Conservation (phyloP, 257 asterid species). For the Jaltomata sinuosa region DNA sequence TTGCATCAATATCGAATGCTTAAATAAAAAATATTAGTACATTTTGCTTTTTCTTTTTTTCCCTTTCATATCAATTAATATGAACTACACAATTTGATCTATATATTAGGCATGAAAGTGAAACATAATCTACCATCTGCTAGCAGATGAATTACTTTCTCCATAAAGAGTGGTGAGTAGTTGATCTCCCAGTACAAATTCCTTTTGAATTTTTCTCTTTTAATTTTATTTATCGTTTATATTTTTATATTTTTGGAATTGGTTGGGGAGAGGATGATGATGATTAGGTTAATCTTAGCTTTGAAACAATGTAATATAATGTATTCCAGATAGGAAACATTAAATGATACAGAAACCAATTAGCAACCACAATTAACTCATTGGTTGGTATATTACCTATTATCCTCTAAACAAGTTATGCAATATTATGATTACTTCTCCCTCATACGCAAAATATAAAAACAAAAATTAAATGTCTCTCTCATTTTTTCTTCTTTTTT, state of each 20-base stretch:
- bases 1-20: not conserved
- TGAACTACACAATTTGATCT: not conserved
- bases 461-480: not conserved
- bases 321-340: not conserved
- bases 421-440: not conserved
- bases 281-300: constrained; percentile 30
- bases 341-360: constrained; percentile 10
- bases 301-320: constrained; percentile 20
- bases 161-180: not conserved
- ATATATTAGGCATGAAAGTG: not conserved
- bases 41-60: not conserved
- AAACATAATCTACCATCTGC: not conserved
- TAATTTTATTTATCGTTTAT: not conserved
- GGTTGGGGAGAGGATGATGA: not conserved
- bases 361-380: constrained; percentile 19
- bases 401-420: not conserved
- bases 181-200: not conserved
- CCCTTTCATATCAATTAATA: not conserved
- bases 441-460: not conserved
- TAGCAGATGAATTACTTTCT: not conserved
- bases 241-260: not conserved
- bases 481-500: not conserved
- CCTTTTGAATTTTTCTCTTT: not conserved
- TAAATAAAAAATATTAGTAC: not conserved
- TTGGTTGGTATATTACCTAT: constrained; percentile 3